Evolutionary conservation across 1,284 basidiomycete genomes (phyloP).

Genomic region (Trametes versicolor): DNA sequence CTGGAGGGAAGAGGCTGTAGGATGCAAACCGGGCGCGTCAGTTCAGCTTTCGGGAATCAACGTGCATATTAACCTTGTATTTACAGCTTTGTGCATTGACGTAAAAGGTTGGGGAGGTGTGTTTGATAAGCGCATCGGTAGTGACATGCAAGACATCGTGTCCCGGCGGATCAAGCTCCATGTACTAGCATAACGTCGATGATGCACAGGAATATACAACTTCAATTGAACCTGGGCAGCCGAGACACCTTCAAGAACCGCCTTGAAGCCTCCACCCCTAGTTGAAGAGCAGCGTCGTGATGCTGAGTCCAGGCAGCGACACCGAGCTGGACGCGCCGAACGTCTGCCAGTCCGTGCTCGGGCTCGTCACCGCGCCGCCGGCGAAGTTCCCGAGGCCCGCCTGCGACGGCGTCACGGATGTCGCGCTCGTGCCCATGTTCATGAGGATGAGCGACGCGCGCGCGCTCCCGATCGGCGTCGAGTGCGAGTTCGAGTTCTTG

Average conservation of each 20-base stretch:
- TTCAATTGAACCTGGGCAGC: no score
- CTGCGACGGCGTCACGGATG: slow-evolving; percentile 13
- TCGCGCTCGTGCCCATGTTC: slow-evolving; percentile 19
- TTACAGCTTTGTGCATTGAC: no score
- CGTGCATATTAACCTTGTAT: no score
- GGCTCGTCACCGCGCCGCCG: slow-evolving; percentile 18
- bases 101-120: no score
- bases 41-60: no score
- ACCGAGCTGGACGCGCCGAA: slow-evolving; percentile 12
- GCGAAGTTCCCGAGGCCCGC: slow-evolving; percentile 17
- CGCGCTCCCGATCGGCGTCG: slow-evolving; percentile 12
- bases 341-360: slow-evolving; percentile 20
- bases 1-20: no score
- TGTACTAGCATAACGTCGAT: no score
- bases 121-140: no score
- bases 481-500: slow-evolving; percentile 10
- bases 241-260: background rate
- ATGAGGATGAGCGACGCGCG: slow-evolving; percentile 21
- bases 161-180: no score
- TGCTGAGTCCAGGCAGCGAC: slow-evolving; percentile 16
- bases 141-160: no score
- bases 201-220: no score
- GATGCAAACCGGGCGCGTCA: no score
- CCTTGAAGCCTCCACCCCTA: background rate
- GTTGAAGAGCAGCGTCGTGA: slow-evolving; percentile 20